Evolutionary conservation across 768 basidiomycete genomes (phyloP).

Genomic region (Roridomyces roridus): DNA sequence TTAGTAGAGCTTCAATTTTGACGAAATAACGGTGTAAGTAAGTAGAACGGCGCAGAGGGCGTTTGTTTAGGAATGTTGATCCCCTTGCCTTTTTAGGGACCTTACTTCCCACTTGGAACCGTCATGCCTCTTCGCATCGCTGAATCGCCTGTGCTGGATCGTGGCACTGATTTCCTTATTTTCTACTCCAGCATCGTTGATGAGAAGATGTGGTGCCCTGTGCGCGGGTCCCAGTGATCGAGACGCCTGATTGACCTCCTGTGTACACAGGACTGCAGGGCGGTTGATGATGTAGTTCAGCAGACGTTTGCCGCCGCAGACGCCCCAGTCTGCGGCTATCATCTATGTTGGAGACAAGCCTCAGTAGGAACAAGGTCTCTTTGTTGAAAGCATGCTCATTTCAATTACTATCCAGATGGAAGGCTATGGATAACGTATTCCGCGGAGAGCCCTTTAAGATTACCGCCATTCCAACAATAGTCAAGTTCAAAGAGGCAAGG

Average conservation of each 20-base stretch:
- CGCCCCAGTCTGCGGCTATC: slow-evolving; percentile 60
- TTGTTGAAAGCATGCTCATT: slow-evolving; percentile 1
- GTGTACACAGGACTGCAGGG: slow-evolving; percentile 64
- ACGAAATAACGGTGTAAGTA: no score
- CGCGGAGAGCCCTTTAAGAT: slow-evolving; percentile 70
- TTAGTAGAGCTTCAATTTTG: no score
- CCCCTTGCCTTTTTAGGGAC: background rate
- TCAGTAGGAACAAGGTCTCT: slow-evolving; percentile 53
- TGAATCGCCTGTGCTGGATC: background rate
- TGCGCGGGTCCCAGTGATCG: slow-evolving; percentile 40
- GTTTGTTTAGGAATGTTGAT: no score
- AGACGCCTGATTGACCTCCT: background rate
- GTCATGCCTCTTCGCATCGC: no score
- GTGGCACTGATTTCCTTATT: slow-evolving; percentile 52
- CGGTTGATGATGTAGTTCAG: slow-evolving; percentile 61
- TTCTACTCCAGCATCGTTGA: slow-evolving; percentile 74
- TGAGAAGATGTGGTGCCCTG: slow-evolving; percentile 75
- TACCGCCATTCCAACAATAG: slow-evolving; percentile 67
- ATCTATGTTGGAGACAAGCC: slow-evolving; percentile 72
- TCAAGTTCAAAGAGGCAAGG: slow-evolving; percentile 63
- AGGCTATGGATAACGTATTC: slow-evolving; percentile 58
- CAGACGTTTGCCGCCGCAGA: slow-evolving; percentile 51
- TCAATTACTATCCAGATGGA: slow-evolving; percentile 62
- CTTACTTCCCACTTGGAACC: background rate
- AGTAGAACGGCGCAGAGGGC: no score